Base-by-base conservation (phyloP, 2,329 filamentous ascomycete genomes). In the Aspergillus awamori region DNA sequence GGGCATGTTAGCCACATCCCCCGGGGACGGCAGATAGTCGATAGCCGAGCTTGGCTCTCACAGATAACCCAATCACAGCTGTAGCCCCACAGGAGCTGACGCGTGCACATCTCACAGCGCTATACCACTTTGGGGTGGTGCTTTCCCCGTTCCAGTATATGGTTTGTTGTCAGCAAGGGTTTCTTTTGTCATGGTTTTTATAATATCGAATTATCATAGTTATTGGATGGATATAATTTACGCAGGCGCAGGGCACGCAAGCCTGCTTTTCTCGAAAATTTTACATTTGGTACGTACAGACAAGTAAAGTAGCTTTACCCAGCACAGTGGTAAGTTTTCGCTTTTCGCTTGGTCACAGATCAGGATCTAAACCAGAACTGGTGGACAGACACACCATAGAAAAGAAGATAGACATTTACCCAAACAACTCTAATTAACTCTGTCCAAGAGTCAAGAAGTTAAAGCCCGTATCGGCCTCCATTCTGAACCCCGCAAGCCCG, bases 11-110 rank as follows among this genome's bases (percentile, higher is more conserved):
- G 52, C 59, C 57, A 62, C 56, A 63, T 61, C 59, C 63, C 64
- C 65, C 54, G 60, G 63, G 63, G 65, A 72, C 73, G 73, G 73
- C 73, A 75, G 73, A 75, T 75, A 72, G 71, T 75, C 73, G 73
- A 75, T 75, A 75, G 73, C 72, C 73, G 72, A 72, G 62, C 72
- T 75, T 75, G 73, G 73, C 72, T 67, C 30, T 11, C 13, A 11
- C n/a, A 54, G 67, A 72, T 73, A 53, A 64, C 56, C 73, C 73
- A 75, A 74, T 75, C 43, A 67, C 3, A 55, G 22, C 1, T 1
- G 2, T 1, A 6, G 62, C 2, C 59, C 69, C 69, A 69, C 61
- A 62, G 20, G 49, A 74, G 72, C 73, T 75, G 71, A 75, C 73
- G 73, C 72, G 72, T 75, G 71, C 71, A 70, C 65, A 67, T 70